Conservation (phyloP, 768 basidiomycete species). For the Favolaschia claudopus region DNA sequence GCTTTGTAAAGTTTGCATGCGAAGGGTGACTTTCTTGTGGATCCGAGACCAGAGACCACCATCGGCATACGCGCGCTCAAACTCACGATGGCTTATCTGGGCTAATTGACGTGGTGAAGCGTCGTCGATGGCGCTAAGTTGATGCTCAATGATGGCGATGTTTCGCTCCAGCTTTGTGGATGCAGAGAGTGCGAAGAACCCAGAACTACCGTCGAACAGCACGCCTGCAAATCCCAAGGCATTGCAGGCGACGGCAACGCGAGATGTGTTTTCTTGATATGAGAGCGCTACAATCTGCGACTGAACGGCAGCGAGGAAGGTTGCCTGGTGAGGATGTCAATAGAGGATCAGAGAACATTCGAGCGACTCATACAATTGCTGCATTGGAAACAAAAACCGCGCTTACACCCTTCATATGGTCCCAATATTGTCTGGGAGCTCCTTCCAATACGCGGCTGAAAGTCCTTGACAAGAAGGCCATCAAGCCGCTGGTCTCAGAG, state of each 20-base stretch:
- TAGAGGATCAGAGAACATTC: not conserved
- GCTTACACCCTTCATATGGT: too few relatives aligned
- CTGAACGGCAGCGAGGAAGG: conserved; percentile 2
- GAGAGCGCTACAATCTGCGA: conserved; percentile 1
- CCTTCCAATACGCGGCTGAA: too few relatives aligned
- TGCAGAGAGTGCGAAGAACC: not conserved
- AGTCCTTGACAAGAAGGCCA: too few relatives aligned
- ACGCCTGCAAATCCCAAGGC: not conserved
- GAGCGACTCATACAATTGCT: not conserved
- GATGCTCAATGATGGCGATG: not conserved
- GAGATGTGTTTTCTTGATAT: not conserved
- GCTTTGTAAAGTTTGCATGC: too few relatives aligned
- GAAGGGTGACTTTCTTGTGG: not conserved
- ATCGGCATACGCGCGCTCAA: too few relatives aligned
- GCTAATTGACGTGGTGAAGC: not conserved
- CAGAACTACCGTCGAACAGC: not conserved
- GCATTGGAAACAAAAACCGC: not conserved
- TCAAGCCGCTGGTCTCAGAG: too few relatives aligned
- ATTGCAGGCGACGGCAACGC: not conserved
- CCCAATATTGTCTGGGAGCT: too few relatives aligned
- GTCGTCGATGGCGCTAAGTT: not conserved
- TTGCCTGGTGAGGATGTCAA: not conserved
- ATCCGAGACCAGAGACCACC: not conserved
- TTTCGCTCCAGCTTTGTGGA: not conserved
- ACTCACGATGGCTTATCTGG: not conserved